Conservation (phyloP, 2,329 filamentous ascomycete genomes). For the Teratosphaeria viscida region DNA sequence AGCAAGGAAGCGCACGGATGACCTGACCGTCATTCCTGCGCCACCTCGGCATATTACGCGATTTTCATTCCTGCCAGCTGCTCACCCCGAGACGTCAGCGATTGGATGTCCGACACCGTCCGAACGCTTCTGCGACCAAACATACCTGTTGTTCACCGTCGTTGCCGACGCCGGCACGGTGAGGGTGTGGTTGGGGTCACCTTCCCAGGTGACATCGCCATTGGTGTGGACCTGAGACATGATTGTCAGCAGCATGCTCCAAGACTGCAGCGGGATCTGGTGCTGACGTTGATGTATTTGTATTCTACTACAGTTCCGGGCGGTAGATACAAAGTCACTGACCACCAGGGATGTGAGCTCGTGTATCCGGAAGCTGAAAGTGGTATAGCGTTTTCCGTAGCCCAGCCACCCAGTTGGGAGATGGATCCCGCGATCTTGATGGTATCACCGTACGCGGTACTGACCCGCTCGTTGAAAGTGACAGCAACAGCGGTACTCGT, state of each 20-base stretch:
- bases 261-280: background rate
- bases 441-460: slow-evolving; percentile 51
- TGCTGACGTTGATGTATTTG: slow-evolving; percentile 51
- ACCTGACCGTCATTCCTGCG: background rate
- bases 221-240: slow-evolving; percentile 35
- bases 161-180: slow-evolving; percentile 24
- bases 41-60: slow-evolving; percentile 21
- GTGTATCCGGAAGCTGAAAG: slow-evolving; percentile 52
- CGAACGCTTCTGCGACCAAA: background rate
- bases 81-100: background rate
- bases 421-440: slow-evolving; percentile 55
- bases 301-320: slow-evolving; percentile 43
- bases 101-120: background rate
- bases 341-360: slow-evolving; percentile 51
- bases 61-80: slow-evolving; percentile 12
- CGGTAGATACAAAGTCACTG: slow-evolving; percentile 42
- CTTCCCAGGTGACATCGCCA: slow-evolving; percentile 54
- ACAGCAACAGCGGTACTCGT: slow-evolving; percentile 39
- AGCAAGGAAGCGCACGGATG: too few relatives aligned
- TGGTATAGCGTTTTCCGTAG: slow-evolving; percentile 40
- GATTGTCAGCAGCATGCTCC: background rate
- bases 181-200: slow-evolving; percentile 39
- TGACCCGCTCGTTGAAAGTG: slow-evolving; percentile 50
- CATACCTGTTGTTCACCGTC: background rate
- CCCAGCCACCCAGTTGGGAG: slow-evolving; percentile 51